phyloP scores from a whole-genome alignment of 202 grass and related monocot species.

The Eragrostis tef region DNA sequence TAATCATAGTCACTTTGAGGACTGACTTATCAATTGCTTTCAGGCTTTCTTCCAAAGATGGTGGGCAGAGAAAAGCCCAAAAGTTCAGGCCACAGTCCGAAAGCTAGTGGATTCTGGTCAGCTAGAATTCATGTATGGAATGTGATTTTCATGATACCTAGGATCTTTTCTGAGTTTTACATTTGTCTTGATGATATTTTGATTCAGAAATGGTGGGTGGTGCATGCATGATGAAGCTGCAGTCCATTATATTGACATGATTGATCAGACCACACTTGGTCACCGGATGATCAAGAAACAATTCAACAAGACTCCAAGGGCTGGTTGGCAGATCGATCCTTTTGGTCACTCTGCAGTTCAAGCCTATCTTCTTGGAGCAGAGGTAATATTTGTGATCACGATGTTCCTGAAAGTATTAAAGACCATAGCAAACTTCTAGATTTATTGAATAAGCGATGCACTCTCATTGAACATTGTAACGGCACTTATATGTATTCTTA shows the following conservation, averaged over 20 bases:
- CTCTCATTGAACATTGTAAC: neutral
- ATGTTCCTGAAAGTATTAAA: neutral
- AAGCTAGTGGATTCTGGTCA: slow-evolving; percentile 77
- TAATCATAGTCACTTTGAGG: slow-evolving; percentile 19
- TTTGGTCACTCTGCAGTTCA: slow-evolving; percentile 96
- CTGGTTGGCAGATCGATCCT: slow-evolving; percentile 96
- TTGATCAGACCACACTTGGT: slow-evolving; percentile 95
- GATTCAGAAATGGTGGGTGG: slow-evolving; percentile 88
- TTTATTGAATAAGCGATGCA: slow-evolving; percentile 10
- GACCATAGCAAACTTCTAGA: neutral
- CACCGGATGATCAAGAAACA: slow-evolving; percentile 82
- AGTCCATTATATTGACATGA: slow-evolving; percentile 95
- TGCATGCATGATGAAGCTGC: slow-evolving; percentile 98
- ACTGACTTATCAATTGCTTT: slow-evolving; percentile 35
- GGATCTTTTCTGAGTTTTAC: slow-evolving; percentile 16
- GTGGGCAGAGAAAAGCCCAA: slow-evolving; percentile 83
- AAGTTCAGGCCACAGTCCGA: slow-evolving; percentile 63
- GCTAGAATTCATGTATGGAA: slow-evolving; percentile 88
- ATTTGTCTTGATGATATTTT: slow-evolving; percentile 10
- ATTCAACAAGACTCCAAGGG: slow-evolving; percentile 80
- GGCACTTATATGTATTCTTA: neutral
- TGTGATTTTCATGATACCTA: slow-evolving; percentile 30
- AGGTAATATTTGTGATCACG: slow-evolving; percentile 58
- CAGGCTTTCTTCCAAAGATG: slow-evolving; percentile 99
- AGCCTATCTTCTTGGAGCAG: slow-evolving; percentile 82